Percentiles rank a stretch among this genome's conserved stretches.
Evolutionary conservation across 768 basidiomycete genomes (phyloP).

Genomic region (Leccinum truebloodii): DNA sequence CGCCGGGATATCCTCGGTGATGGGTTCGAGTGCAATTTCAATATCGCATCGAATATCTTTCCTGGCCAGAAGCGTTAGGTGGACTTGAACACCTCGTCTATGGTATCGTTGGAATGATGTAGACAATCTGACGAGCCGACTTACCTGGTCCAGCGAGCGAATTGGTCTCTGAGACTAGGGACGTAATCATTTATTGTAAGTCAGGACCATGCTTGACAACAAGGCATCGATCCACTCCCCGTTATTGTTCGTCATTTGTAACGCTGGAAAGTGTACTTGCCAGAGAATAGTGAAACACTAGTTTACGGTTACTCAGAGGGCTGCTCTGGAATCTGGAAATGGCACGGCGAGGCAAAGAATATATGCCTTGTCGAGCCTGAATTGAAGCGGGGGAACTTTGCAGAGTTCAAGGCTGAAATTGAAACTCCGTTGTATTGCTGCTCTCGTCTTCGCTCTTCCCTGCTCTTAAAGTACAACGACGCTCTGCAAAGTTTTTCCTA

Average conservation of each 20-base stretch:
- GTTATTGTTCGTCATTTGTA: constrained; percentile 52
- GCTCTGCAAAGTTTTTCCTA: constrained; percentile 38
- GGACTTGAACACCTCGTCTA: constrained; percentile 64
- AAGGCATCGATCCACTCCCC: constrained; percentile 58
- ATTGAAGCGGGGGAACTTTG: no score
- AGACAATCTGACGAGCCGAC: constrained; percentile 14
- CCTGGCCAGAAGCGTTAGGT: constrained; percentile 68
- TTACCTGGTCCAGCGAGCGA: constrained; percentile 64
- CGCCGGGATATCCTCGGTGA: constrained; percentile 50
- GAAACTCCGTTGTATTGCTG: constrained; percentile 22
- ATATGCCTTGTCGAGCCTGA: no score
- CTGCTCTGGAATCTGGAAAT: no score
- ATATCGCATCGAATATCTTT: constrained; percentile 67
- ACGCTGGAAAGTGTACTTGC: constrained; percentile 50
- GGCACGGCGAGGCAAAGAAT: no score
- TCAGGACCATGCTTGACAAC: constrained; percentile 52
- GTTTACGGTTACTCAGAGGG: no score
- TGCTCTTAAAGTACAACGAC: constrained; percentile 8
- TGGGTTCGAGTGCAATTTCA: constrained; percentile 29
- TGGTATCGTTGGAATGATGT: neutral
- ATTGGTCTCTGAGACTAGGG: constrained; percentile 50
- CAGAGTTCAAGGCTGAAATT: neutral
- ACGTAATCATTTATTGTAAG: constrained; percentile 1
- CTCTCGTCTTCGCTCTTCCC: neutral
- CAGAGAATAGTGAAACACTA: constrained; percentile 39